These are phyloP conservation scores for Saturnispora gosingensis DNA, from an alignment of 805 yeast genomes.

Conservation along the genomic window DNA sequence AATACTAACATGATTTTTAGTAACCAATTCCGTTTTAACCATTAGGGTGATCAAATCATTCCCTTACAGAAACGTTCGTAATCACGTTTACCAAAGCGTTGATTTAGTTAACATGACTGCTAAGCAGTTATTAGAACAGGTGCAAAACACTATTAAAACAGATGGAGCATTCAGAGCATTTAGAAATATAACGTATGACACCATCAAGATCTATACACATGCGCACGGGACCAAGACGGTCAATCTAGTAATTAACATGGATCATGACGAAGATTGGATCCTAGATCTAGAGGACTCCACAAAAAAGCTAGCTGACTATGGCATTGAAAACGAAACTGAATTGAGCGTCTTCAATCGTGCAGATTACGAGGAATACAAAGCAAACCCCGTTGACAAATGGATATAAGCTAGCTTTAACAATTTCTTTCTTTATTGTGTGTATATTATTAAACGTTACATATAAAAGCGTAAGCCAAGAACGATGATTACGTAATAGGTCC, in stretches of 20 bases:
- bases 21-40: constrained; percentile 66
- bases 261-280: constrained; percentile 66
- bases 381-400: constrained; percentile 91
- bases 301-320: constrained; percentile 42
- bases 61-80: constrained; percentile 81
- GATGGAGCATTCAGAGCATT: constrained; percentile 75
- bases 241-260: constrained; percentile 85
- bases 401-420: constrained; percentile 20
- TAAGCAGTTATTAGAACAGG: constrained; percentile 45
- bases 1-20: constrained; percentile 15
- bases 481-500: constrained; percentile 6
- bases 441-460: background rate
- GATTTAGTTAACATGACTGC: constrained; percentile 67
- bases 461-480: background rate
- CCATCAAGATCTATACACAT: constrained; percentile 81
- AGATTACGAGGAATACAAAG: constrained; percentile 60
- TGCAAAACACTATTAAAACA: constrained; percentile 34
- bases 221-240: constrained; percentile 94
- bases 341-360: constrained; percentile 65
- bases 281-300: constrained; percentile 31
- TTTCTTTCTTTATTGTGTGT: background rate
- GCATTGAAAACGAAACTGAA: constrained; percentile 83
- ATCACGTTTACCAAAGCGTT: constrained; percentile 56
- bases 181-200: constrained; percentile 63
- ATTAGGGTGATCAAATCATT: constrained; percentile 85